A percentile compares a stretch with the other conserved stretches of the same genome.
Evolutionary conservation across 805 yeast genomes (phyloP).

Genomic region (Starmerella bombi): DNA sequence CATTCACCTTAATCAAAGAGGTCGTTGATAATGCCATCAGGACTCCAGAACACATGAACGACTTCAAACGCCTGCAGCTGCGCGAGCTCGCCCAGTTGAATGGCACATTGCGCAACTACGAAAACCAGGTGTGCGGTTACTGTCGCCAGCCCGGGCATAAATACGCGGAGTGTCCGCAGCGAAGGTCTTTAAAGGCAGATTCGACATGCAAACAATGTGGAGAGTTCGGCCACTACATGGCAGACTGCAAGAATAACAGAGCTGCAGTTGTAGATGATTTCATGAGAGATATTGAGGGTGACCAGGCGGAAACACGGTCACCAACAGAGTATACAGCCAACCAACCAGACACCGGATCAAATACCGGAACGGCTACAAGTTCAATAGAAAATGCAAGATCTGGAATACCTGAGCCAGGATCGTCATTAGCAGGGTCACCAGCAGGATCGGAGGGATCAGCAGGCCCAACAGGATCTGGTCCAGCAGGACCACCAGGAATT

Average conservation of each 20-base stretch:
- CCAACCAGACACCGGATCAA: too few relatives aligned
- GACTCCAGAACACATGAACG: slow-evolving; percentile 89
- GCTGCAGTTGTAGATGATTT: slow-evolving; percentile 13
- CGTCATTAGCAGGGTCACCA: too few relatives aligned
- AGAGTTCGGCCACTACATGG: slow-evolving; percentile 68
- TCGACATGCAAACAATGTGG: slow-evolving; percentile 73
- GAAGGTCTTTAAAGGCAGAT: slow-evolving; percentile 37
- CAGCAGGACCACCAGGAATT: too few relatives aligned
- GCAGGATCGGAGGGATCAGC: too few relatives aligned
- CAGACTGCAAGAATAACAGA: slow-evolving; percentile 61
- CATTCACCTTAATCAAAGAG: slow-evolving; percentile 57
- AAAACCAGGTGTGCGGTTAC: slow-evolving; percentile 44
- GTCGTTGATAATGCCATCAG: slow-evolving; percentile 72
- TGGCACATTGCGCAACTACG: slow-evolving; percentile 84
- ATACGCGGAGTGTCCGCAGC: slow-evolving; percentile 70
- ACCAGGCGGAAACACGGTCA: too few relatives aligned
- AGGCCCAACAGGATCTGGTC: too few relatives aligned
- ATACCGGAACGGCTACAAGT: too few relatives aligned
- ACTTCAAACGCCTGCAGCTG: slow-evolving; percentile 76
- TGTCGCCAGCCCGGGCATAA: slow-evolving; percentile 77
- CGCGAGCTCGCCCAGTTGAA: slow-evolving; percentile 85
- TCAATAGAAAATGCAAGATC: too few relatives aligned
- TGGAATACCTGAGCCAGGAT: too few relatives aligned
- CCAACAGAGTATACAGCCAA: too few relatives aligned
- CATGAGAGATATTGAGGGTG: slow-evolving; percentile 6